Conservation (phyloP, 306 rosid genomes). For the Amphicarpaea edgeworthii region DNA sequence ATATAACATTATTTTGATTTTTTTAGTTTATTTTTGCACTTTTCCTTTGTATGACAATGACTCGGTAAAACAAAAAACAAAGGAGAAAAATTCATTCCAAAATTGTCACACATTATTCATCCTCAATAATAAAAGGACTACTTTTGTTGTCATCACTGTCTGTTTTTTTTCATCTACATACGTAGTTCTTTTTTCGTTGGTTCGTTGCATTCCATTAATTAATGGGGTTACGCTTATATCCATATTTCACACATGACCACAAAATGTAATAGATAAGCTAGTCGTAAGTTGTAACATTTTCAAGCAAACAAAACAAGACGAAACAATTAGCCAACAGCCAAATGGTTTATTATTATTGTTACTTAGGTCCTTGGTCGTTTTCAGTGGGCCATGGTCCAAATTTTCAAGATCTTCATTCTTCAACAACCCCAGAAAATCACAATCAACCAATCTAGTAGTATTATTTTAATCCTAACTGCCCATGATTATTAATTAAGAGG, state of each 20-base stretch:
- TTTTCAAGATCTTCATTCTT: conserved; percentile 30
- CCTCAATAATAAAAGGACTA: not conserved
- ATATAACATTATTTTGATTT: too few relatives aligned
- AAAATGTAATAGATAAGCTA: not conserved
- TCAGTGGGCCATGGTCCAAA: conserved; percentile 7
- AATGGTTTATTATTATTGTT: conserved; percentile 22
- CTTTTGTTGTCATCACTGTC: not conserved
- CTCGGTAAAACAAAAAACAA: not conserved
- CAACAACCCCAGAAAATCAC: not conserved
- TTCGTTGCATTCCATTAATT: not conserved
- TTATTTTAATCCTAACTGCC: not conserved
- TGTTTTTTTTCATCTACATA: not conserved
- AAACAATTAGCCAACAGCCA: not conserved
- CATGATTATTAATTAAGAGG: conserved; percentile 3
- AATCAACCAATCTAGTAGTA: not conserved
- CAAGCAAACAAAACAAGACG: conserved; percentile 17
- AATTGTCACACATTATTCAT: not conserved
- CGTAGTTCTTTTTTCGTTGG: too few relatives aligned
- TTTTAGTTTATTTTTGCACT: not conserved
- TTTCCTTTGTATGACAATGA: not conserved
- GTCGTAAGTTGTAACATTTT: conserved; percentile 1
- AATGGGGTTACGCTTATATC: not conserved
- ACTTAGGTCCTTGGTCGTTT: conserved; percentile 37
- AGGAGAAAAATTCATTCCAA: not conserved
- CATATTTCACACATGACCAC: not conserved